phyloP scores from a whole-genome alignment of 345 rosid species.

The Brassica nigra region DNA sequence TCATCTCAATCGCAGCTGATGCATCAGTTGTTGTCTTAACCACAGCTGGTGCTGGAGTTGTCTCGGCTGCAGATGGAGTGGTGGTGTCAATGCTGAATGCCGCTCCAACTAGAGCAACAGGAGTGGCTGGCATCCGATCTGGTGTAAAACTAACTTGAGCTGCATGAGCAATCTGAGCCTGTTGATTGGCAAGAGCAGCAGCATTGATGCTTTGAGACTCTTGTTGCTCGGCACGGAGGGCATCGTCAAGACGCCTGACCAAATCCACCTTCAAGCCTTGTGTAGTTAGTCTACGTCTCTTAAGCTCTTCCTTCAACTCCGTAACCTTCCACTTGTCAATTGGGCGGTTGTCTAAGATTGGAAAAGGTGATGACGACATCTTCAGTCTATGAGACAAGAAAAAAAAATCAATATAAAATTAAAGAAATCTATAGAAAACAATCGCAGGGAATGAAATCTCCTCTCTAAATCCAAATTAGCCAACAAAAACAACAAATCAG shows the following conservation, averaged over 20 bases:
- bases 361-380: constrained; percentile 74
- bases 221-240: constrained; percentile 70
- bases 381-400: constrained; percentile 17
- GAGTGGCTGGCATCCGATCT: constrained; percentile 20
- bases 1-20: constrained; percentile 5
- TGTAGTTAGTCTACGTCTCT: constrained; percentile 60
- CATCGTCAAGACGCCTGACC: constrained; percentile 81
- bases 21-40: constrained; percentile 4
- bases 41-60: constrained; percentile 15
- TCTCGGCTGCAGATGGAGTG: constrained; percentile 36
- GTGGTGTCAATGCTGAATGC: constrained; percentile 25
- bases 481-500: constrained; percentile 7
- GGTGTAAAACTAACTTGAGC: constrained; percentile 13
- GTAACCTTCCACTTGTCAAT: constrained; percentile 95
- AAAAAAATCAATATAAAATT: constrained; percentile 1
- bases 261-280: constrained; percentile 91
- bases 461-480: background rate
- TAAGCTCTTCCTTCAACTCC: constrained; percentile 95
- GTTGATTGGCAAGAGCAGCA: constrained; percentile 41
- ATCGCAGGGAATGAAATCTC: background rate
- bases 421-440: background rate
- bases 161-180: constrained; percentile 7
- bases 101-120: constrained; percentile 21
- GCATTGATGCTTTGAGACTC: constrained; percentile 37
- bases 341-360: constrained; percentile 68